Evolutionary conservation across 495 filamentous ascomycete genomes (phyloP).

Genomic region (Parathielavia hyrcaniae): DNA sequence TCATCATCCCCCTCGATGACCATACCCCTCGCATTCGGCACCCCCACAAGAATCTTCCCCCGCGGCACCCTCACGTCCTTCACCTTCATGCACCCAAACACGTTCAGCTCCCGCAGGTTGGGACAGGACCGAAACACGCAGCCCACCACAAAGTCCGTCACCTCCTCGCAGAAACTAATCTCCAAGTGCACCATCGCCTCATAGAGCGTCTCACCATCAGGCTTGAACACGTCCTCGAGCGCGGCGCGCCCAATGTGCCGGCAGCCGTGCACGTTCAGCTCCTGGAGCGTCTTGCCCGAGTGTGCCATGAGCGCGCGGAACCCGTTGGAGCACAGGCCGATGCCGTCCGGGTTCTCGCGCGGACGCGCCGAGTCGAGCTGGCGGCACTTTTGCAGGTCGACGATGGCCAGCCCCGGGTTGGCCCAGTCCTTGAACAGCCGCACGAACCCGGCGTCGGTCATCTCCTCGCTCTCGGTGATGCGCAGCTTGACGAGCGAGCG

Average conservation of each 20-base stretch:
- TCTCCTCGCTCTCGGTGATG: slow-evolving; percentile 64
- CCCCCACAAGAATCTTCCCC: slow-evolving; percentile 71
- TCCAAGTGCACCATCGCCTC: slow-evolving; percentile 62
- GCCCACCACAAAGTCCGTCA: slow-evolving; percentile 68
- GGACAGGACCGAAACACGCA: slow-evolving; percentile 72
- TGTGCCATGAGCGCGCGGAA: slow-evolving; percentile 81
- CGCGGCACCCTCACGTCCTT: slow-evolving; percentile 61
- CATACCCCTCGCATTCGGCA: slow-evolving; percentile 59
- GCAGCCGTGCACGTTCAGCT: slow-evolving; percentile 69
- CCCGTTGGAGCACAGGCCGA: slow-evolving; percentile 66
- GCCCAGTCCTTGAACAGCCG: slow-evolving; percentile 68
- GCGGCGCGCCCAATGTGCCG: slow-evolving; percentile 64
- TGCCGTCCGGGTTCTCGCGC: slow-evolving; percentile 50
- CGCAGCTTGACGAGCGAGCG: slow-evolving; percentile 64
- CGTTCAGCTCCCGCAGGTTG: slow-evolving; percentile 60
- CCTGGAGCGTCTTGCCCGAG: slow-evolving; percentile 56
- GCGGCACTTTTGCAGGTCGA: slow-evolving; percentile 69
- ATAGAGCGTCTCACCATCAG: slow-evolving; percentile 47
- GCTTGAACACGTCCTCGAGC: slow-evolving; percentile 64
- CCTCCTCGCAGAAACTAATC: slow-evolving; percentile 66
- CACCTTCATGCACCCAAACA: slow-evolving; percentile 81
- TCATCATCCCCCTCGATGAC: slow-evolving; percentile 44
- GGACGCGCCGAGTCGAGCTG: slow-evolving; percentile 58
- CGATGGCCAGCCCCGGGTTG: slow-evolving; percentile 59
- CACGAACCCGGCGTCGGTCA: slow-evolving; percentile 64